Conservation (phyloP, 495 filamentous ascomycete genomes). For the Aspergillus homomorphus region DNA sequence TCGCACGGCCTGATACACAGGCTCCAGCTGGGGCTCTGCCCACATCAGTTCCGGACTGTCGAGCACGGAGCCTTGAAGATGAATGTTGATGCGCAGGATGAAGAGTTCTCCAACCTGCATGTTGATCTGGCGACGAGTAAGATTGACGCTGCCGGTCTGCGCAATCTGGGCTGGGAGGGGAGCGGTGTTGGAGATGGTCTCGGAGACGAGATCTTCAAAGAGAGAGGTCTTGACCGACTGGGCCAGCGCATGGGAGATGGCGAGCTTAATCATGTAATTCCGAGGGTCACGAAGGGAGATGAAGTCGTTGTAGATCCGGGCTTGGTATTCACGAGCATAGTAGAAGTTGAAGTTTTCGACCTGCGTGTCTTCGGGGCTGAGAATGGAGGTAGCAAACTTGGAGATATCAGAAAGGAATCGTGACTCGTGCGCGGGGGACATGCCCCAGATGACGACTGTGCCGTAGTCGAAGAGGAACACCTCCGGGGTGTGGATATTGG, state of each 20-base stretch:
- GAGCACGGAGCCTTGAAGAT: constrained; percentile 94
- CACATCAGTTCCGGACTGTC: constrained; percentile 97
- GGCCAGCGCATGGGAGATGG: constrained; percentile 90
- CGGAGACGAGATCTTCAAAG: constrained; percentile 93
- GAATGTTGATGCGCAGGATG: constrained; percentile 94
- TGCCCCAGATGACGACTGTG: constrained; percentile 99
- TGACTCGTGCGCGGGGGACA: constrained; percentile 80
- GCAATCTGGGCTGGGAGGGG: constrained; percentile 89
- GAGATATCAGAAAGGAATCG: constrained; percentile 88
- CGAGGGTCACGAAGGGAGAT: constrained; percentile 88
- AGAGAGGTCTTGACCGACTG: constrained; percentile 96
- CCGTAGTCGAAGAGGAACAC: constrained; percentile 96
- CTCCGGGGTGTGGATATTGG: constrained; percentile 82
- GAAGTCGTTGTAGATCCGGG: constrained; percentile 98
- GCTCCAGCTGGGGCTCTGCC: constrained; percentile 94
- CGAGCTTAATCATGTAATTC: constrained; percentile 97
- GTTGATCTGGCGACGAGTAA: constrained; percentile 84
- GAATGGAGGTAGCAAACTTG: constrained; percentile 91
- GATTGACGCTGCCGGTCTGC: constrained; percentile 80
- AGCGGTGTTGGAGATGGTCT: constrained; percentile 85
- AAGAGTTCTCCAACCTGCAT: constrained; percentile 99
- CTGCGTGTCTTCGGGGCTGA: constrained; percentile 83
- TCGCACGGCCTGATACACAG: constrained; percentile 89
- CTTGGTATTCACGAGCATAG: constrained; percentile 94
- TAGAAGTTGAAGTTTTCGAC: constrained; percentile 99